phyloP scores from a whole-genome alignment of 2,329 filamentous ascomycete genomes.

The Leptodontidium sp. region DNA sequence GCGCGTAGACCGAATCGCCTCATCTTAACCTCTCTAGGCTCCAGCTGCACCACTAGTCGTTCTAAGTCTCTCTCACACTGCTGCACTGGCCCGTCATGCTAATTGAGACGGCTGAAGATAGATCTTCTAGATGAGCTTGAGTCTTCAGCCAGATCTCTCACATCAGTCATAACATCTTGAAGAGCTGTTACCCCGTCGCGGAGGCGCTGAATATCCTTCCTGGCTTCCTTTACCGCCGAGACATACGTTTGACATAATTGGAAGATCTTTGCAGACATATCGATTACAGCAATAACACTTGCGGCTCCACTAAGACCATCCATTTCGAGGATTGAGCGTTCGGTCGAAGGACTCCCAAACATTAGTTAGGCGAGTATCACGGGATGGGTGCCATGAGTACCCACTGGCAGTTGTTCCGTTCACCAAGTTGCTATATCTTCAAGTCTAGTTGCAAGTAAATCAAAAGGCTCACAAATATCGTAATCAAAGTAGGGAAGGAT shows the following conservation, averaged over 20 bases:
- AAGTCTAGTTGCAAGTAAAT: conserved; percentile 1
- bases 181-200: conserved; percentile 15
- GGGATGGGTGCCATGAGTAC: neutral
- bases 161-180: conserved; percentile 10
- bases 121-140: conserved; percentile 19
- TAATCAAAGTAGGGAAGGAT: conserved; percentile 7
- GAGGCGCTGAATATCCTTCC: conserved; percentile 24
- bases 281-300: too few species aligned
- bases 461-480: conserved; percentile 12
- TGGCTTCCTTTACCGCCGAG: conserved; percentile 23
- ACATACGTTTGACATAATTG: too few species aligned
- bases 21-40: conserved; percentile 17
- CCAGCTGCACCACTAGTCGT: conserved; percentile 15
- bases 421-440: conserved; percentile 7
- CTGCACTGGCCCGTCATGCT: conserved; percentile 18
- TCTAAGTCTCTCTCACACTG: conserved; percentile 20
- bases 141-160: conserved; percentile 15
- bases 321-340: conserved; percentile 19
- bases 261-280: too few species aligned
- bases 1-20: conserved; percentile 12
- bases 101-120: conserved; percentile 20
- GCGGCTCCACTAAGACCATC: neutral
- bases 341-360: conserved; percentile 7
- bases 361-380: neutral
- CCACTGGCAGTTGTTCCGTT: neutral